Evolutionary conservation across 768 basidiomycete species (phyloP).

Genomic region (Lentinula boryana): DNA sequence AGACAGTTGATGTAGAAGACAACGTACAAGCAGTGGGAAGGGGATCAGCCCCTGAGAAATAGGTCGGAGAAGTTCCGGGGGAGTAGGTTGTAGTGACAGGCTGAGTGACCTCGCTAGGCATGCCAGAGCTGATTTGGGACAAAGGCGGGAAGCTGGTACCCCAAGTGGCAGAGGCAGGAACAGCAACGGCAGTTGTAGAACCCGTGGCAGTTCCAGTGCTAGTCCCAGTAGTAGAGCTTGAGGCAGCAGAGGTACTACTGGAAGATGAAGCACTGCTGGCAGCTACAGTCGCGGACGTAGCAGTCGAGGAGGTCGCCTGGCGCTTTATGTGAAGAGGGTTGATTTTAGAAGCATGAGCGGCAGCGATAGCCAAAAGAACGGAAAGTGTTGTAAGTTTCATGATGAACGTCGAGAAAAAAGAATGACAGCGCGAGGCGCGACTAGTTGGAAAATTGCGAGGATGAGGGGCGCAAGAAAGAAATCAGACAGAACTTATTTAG

Average conservation of each 20-base stretch:
- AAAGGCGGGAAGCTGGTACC: constrained; percentile 42
- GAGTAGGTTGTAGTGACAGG: constrained; percentile 47
- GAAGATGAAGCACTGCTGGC: constrained; percentile 7
- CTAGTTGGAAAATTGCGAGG: constrained; percentile 9
- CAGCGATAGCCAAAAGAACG: constrained; percentile 39
- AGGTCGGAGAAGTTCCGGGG: constrained; percentile 54
- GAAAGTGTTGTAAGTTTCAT: constrained; percentile 42
- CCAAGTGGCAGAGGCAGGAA: constrained; percentile 8
- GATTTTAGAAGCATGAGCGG: constrained; percentile 26
- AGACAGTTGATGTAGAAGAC: constrained; percentile 14
- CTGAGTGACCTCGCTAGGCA: constrained; percentile 47
- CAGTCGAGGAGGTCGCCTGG: constrained; percentile 25
- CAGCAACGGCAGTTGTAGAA: constrained; percentile 11
- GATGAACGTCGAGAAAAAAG: constrained; percentile 15
- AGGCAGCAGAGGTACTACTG: constrained; percentile 9
- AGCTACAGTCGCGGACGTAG: constrained; percentile 9
- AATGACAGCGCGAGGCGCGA: constrained; percentile 10
- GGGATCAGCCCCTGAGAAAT: constrained; percentile 53
- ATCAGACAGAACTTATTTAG: background rate
- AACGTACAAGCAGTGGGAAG: constrained; percentile 57
- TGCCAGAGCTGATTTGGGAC: constrained; percentile 53
- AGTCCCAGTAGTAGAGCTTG: constrained; percentile 6
- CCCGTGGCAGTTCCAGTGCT: background rate
- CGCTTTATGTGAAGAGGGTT: constrained; percentile 30
- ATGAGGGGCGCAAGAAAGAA: background rate